These are phyloP conservation scores for Euphorbia pulcherrima DNA, from an alignment of 345 rosid species.

Conservation along the genomic window DNA sequence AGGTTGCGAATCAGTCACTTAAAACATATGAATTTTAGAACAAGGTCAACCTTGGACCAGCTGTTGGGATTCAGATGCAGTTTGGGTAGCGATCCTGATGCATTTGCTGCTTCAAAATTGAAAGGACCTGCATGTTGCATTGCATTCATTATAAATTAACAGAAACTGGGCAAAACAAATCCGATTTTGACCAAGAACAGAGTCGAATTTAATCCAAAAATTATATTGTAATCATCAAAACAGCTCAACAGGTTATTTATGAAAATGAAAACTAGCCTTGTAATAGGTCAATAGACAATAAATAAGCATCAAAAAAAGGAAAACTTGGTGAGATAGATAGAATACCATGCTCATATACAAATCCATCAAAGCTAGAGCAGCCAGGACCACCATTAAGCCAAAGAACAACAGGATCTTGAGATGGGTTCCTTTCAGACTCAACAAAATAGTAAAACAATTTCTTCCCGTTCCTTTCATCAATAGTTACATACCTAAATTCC, in stretches of 20 bases:
- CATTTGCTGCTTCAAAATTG: slow-evolving; percentile 53
- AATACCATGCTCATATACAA: slow-evolving; percentile 85
- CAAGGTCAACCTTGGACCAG: slow-evolving; percentile 80
- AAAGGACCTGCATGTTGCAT: slow-evolving; percentile 65
- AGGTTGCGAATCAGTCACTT: not conserved
- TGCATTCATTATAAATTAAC: not conserved
- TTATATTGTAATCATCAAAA: not conserved
- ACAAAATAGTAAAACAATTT: slow-evolving; percentile 75
- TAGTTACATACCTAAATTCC: slow-evolving; percentile 53
- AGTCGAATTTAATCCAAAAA: slow-evolving; percentile 1
- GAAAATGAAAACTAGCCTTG: not conserved
- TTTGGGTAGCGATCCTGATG: slow-evolving; percentile 31
- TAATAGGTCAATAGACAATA: not conserved
- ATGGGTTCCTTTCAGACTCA: slow-evolving; percentile 65
- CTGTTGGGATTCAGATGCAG: slow-evolving; percentile 72
- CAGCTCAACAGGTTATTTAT: not conserved
- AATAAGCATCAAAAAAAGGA: not conserved
- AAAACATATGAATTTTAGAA: not conserved
- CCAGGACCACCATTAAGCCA: slow-evolving; percentile 99
- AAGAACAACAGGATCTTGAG: slow-evolving; percentile 70
- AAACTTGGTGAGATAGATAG: not conserved
- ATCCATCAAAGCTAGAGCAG: slow-evolving; percentile 94
- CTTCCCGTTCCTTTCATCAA: slow-evolving; percentile 47
- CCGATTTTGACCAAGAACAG: not conserved
- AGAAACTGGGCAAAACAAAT: not conserved